Evolutionary conservation across 768 basidiomycete species (phyloP), one percentile per base, ranked within the genome.

Genomic region (Hydnum rufescens): DNA sequence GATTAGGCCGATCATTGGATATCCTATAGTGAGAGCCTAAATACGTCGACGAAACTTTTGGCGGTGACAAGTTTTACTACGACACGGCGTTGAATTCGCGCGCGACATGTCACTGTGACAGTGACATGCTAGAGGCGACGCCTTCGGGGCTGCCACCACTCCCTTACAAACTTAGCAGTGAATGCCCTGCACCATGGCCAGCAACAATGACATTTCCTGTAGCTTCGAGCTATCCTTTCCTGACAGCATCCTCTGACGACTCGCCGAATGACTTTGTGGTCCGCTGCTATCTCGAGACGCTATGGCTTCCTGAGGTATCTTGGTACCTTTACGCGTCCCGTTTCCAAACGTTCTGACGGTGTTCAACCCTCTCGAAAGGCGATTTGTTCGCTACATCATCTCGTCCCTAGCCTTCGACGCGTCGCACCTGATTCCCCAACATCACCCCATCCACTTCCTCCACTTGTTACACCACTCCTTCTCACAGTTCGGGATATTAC

Each of bases 271-370:
- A 78, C 56, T 77, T 71, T 59, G 70, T 78, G 23, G 68, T 67
- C 2, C 69, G 77, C n/a, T 76, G 70, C 2, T 85, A 84, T 62
- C 71, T 81, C 43, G 80, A 83, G 58, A 82, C 78, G 57, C 69
- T 85, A 4, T 85, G 82, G 81, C 70, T 84, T 42, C 82, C 82
- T 44, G 74, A 83, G 66, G 82, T 82, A 57, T 50, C 64, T 58
- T 25, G 19, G 5, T 34, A 34, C 44, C 19, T 5, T 54, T 22
- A 49, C 25, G 22, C 39, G n/a, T 29, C 28, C 56, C 25, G 23
- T 32, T 2, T 34, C 19, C 55, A 87, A 8, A 19, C 19, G 19
- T 39, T 8, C 34, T 39, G 34, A 84, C 79, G 6, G 8, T 8
- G 44, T 26, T 13, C 28, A 6, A 13, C 44, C 6, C 44, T n/a